Base-by-base conservation (phyloP, 1,139 yeast species). In the Yamadazyma buinensis region DNA sequence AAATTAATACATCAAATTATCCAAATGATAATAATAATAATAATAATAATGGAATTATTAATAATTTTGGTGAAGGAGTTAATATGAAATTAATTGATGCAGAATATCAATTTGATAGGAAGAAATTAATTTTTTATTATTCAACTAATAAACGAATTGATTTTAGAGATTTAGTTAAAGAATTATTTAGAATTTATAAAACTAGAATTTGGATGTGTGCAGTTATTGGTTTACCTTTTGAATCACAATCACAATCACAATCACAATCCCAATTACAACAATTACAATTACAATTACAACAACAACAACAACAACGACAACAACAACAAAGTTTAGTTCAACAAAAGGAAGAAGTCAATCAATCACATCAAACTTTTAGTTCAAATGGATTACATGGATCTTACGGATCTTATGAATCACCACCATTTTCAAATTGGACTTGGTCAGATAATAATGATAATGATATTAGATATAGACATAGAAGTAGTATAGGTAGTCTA, bases 181-280 rank as follows among this genome's bases (percentile, higher is more conserved):
- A 92, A 51, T 66, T 92, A 43, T 92, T 92, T 68, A 77, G 95
- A 52, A 84, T 87, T 39, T 92, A 88, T 72, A 92, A 92, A 63
- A 92, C 97, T 1, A 75, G 98, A 51, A 92, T 92, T 51, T 94
- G 98, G 98, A 78, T 90, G 80, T 90, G 97, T 66, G 95, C 97
- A 3, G 87, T 88, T 17, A 54, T 48, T 39, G 67, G 66, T 6
- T 47, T 58, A 24, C 66, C 67, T 11, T 59, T 49, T 42, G 38
- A 24, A 21, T 41, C 20, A 23, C 32, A 36, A 29, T 23, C 23
- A 12, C 17, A 4, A 7, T 24, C 18, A 28, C 23, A 9, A 8
- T 4, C 21, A 6, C 32, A 22, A 18, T 14, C 4, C 23, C 32
- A 29, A 14, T 20, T 22, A 22, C 14, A 25, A 14, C 32, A 29